A percentile compares a stretch with the other conserved stretches of the same genome.
phyloP scores from a whole-genome alignment of 129 eudicot species.

The Apium graveolens region DNA sequence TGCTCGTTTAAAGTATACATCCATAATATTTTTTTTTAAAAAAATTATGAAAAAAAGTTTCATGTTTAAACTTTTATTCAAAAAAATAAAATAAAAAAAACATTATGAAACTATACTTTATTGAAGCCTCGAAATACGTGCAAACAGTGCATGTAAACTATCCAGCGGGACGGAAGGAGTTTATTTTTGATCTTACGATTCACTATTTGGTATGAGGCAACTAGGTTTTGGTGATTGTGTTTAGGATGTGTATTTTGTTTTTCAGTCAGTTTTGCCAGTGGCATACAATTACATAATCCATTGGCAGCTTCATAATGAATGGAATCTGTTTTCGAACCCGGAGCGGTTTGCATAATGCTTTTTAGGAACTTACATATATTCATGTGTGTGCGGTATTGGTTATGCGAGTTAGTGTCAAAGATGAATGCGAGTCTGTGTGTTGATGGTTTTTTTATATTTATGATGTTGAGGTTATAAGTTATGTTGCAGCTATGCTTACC shows the following conservation, averaged over 20 bases:
- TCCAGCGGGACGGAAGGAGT: too few relatives aligned
- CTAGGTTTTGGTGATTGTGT: background rate
- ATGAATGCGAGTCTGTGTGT: background rate
- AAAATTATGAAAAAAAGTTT: too few relatives aligned
- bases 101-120: too few relatives aligned
- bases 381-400: background rate
- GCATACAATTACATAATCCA: background rate
- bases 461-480: background rate
- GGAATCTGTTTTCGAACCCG: background rate
- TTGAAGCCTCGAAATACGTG: too few relatives aligned
- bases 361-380: background rate
- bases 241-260: background rate
- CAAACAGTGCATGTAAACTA: too few relatives aligned
- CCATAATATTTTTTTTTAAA: too few relatives aligned
- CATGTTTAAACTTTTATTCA: too few relatives aligned
- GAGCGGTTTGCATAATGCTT: background rate
- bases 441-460: background rate
- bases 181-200: too few relatives aligned
- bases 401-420: background rate
- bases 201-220: background rate
- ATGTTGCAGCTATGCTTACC: conserved; percentile 67
- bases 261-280: background rate
- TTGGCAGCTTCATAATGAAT: background rate
- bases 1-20: too few relatives aligned
- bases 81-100: too few relatives aligned